phyloP scores from a whole-genome alignment of 352 stramenopile species.

The Phytophthora idaei region DNA sequence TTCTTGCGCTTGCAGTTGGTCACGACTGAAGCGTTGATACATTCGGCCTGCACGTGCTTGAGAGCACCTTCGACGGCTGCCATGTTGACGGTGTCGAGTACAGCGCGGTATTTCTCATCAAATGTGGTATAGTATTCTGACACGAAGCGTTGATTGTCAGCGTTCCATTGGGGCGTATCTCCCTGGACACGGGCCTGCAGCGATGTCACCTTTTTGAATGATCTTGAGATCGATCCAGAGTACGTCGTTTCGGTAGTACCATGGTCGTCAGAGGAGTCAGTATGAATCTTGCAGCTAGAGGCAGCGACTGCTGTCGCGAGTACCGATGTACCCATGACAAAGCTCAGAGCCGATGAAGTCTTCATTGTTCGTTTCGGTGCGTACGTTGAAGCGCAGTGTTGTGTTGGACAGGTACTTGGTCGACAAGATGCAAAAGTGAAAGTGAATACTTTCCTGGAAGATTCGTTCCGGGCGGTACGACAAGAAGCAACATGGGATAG shows the following conservation, averaged over 20 bases:
- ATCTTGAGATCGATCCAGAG: neutral
- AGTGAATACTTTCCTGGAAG: slow-evolving; percentile 9
- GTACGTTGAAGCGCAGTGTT: neutral
- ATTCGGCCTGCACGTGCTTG: slow-evolving; percentile 69
- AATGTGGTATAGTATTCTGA: slow-evolving; percentile 48
- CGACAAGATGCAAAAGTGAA: slow-evolving; percentile 20
- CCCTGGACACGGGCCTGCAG: slow-evolving; percentile 63
- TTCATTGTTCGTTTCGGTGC: slow-evolving; percentile 18
- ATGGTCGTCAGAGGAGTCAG: neutral
- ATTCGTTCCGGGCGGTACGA: neutral
- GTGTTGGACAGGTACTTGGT: neutral
- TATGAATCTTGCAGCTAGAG: neutral
- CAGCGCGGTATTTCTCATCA: slow-evolving; percentile 45
- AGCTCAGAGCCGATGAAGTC: neutral
- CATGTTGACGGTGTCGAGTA: slow-evolving; percentile 62
- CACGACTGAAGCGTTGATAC: slow-evolving; percentile 53
- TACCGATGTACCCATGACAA: slow-evolving; percentile 7
- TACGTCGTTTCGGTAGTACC: neutral
- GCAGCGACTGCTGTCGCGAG: slow-evolving; percentile 1
- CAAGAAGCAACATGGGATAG: neutral
- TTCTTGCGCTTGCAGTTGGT: slow-evolving; percentile 59
- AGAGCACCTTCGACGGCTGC: slow-evolving; percentile 58
- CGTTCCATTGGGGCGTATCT: slow-evolving; percentile 48
- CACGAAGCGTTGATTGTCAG: slow-evolving; percentile 38
- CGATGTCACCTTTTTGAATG: slow-evolving; percentile 46